These are phyloP conservation scores for Lachnellula occidentalis DNA, from an alignment of 2,329 filamentous ascomycete genomes.

Conservation along the genomic window DNA sequence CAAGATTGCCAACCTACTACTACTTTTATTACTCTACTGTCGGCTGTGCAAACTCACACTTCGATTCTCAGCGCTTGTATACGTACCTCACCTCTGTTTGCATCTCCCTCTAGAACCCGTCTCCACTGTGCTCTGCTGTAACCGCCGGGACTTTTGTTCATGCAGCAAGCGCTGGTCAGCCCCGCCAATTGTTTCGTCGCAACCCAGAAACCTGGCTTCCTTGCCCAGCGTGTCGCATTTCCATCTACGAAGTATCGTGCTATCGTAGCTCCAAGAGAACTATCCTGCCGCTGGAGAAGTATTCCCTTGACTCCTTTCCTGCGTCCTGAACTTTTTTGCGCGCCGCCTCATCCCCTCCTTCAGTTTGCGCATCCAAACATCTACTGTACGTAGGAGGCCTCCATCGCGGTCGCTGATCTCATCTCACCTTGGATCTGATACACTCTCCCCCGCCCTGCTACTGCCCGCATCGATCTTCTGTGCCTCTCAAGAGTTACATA, in stretches of 20 bases:
- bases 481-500: slow-evolving; percentile 17
- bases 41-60: neutral
- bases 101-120: neutral
- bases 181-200: neutral
- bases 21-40: neutral
- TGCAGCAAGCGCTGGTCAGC: neutral
- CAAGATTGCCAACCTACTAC: neutral
- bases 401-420: slow-evolving; percentile 23
- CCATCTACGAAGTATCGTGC: slow-evolving; percentile 8
- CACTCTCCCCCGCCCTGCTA: slow-evolving; percentile 16
- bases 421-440: slow-evolving; percentile 10
- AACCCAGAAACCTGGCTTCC: neutral
- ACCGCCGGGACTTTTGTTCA: neutral
- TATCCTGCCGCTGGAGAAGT: slow-evolving; percentile 16
- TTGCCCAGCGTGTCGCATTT: slow-evolving; percentile 2
- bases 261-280: slow-evolving; percentile 6
- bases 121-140: neutral
- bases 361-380: slow-evolving; percentile 13
- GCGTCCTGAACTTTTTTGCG: slow-evolving; percentile 11
- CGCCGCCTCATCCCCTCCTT: slow-evolving; percentile 8
- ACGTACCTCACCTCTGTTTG: neutral
- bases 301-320: slow-evolving; percentile 17
- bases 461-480: slow-evolving; percentile 20
- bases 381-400: slow-evolving; percentile 10
- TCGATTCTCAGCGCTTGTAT: slow-evolving; percentile 1